Evolutionary conservation across 192 early-diverging fungal species (phyloP).

Genomic region (Rhizophlyctis rosea): DNA sequence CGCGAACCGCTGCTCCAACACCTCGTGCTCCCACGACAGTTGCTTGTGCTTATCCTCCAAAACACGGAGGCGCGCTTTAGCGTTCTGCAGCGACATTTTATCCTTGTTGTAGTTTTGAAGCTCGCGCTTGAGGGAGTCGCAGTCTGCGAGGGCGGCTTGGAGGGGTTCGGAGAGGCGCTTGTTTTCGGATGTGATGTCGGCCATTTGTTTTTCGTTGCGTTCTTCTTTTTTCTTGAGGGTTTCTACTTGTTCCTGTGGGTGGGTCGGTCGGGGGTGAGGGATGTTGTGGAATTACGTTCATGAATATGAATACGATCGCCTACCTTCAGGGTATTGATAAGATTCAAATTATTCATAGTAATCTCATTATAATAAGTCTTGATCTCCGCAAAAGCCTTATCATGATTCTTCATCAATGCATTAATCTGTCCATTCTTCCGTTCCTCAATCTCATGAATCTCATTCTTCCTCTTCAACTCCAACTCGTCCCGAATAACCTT

Average conservation of each 20-base stretch:
- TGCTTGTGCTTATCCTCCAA: conserved; percentile 62
- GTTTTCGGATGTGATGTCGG: conserved; percentile 63
- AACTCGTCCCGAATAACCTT: conserved; percentile 59
- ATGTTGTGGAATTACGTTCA: conserved; percentile 2
- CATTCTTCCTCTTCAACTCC: conserved; percentile 61
- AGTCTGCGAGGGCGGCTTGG: conserved; percentile 58
- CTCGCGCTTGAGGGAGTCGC: conserved; percentile 54
- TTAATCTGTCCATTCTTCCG: conserved; percentile 68
- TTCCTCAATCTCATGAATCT: conserved; percentile 70
- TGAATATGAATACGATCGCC: not conserved
- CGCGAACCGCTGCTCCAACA: conserved; percentile 58
- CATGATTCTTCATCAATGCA: conserved; percentile 67
- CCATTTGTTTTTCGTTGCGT: conserved; percentile 66
- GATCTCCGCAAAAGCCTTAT: conserved; percentile 66
- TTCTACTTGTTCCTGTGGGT: conserved; percentile 63
- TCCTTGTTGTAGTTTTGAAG: conserved; percentile 63
- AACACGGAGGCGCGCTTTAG: conserved; percentile 57
- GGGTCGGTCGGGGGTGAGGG: not conserved
- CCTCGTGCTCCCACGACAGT: conserved; percentile 62
- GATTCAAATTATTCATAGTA: conserved; percentile 61
- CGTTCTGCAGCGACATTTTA: conserved; percentile 57
- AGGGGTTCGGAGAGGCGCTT: conserved; percentile 64
- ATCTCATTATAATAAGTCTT: conserved; percentile 74
- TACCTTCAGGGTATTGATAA: conserved; percentile 65
- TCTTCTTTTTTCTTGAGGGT: conserved; percentile 73